These are phyloP conservation scores for Nannochloropsis gaditana DNA, from an alignment of 108 stramenopile species.

Conservation along the genomic window DNA sequence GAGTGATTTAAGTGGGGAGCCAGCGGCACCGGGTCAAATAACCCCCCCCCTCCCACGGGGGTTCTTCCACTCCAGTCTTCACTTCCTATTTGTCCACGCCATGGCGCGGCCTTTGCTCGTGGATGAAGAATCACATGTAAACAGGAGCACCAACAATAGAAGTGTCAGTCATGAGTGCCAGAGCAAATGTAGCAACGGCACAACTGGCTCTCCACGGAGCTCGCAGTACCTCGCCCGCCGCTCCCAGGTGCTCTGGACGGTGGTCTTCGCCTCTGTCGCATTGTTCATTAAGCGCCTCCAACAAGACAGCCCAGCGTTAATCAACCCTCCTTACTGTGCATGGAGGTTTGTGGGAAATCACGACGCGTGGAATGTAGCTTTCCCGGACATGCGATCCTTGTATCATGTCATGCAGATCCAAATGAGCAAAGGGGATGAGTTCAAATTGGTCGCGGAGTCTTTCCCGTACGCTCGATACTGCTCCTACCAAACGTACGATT, in stretches of 20 bases:
- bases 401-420: slow-evolving; percentile 14
- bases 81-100: background rate
- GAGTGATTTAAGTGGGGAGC: too few relatives aligned
- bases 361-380: slow-evolving; percentile 14
- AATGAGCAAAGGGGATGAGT: slow-evolving; percentile 8
- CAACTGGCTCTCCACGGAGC: background rate
- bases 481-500: slow-evolving; percentile 2
- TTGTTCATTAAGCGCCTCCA: background rate
- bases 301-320: background rate
- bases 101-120: slow-evolving; percentile 5
- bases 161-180: background rate
- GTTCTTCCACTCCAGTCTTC: too few relatives aligned
- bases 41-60: too few relatives aligned
- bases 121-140: background rate
- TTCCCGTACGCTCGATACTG: background rate
- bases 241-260: slow-evolving; percentile 7
- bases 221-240: background rate
- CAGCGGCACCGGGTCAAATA: too few relatives aligned
- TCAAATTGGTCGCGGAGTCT: background rate
- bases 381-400: background rate
- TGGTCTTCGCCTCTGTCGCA: background rate
- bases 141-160: background rate
- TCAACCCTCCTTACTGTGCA: background rate
- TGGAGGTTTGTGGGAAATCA: slow-evolving; percentile 3
- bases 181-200: background rate